Evolutionary conservation across 2,329 filamentous ascomycete species (phyloP).

Genomic region (Fusarium austroafricanum): DNA sequence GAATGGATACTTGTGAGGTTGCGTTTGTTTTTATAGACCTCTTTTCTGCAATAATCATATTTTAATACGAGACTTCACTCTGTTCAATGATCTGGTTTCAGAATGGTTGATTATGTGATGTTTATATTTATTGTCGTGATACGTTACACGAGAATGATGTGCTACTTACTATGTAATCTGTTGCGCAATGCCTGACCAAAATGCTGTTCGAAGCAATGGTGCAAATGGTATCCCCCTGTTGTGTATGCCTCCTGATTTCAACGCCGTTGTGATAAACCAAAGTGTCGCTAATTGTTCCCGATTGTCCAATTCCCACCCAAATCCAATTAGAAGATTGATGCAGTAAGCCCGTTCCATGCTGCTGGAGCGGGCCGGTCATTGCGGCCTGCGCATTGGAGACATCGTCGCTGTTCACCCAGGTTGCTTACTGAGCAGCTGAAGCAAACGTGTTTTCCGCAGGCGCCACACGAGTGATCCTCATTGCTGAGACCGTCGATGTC

Average conservation of each 20-base stretch:
- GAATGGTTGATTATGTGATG: background rate
- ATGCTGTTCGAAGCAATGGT: constrained; percentile 4
- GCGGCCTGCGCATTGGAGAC: constrained; percentile 63
- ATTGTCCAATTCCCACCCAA: background rate
- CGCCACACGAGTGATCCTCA: constrained; percentile 56
- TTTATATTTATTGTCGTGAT: background rate
- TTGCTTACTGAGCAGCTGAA: constrained; percentile 70
- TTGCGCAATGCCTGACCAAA: background rate
- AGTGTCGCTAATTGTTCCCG: background rate
- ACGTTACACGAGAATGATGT: background rate
- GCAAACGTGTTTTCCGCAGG: constrained; percentile 68
- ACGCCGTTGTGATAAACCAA: background rate
- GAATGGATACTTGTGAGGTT: constrained; percentile 20
- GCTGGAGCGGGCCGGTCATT: constrained; percentile 39
- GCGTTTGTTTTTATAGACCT: constrained; percentile 33
- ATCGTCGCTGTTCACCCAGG: constrained; percentile 64
- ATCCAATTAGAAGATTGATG: constrained; percentile 39
- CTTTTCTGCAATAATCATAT: constrained; percentile 26
- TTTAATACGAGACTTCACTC: constrained; percentile 12
- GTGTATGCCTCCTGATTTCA: constrained; percentile 18
- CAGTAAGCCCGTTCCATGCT: constrained; percentile 33
- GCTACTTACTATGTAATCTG: background rate
- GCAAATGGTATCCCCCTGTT: constrained; percentile 32
- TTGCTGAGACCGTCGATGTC: constrained; percentile 52
- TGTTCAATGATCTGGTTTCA: background rate